Evolutionary conservation across 148 eudicot species (phyloP), one percentile per base, ranked within the genome.

Genomic region (Tetragonia tetragonoides): DNA sequence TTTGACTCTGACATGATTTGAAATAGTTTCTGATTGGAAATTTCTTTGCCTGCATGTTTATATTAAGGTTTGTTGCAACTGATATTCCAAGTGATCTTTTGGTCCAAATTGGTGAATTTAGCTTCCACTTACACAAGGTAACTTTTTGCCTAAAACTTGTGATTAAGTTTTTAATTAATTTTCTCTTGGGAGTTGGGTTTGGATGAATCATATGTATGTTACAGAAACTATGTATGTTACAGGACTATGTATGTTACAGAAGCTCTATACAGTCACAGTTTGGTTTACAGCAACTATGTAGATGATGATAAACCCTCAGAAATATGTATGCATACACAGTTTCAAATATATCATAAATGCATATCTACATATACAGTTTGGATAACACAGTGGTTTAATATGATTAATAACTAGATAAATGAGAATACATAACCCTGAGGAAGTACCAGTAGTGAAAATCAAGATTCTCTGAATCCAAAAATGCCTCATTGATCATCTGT

Each of bases 61-160:
- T 41, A 46, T 79, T 3, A 42, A 95, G 99, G 99, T 87, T 74
- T 86, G 99, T 95, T 78, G 81, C 90, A 63, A 92, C 93, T 87
- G 99, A 95, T 77, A 87, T 95, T 69, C 92, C 97, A 85, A 95
- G 99, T 89, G 99, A 95, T 76, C 83, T 93, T 44, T 60, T 88
- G 72, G 89, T 95, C 81, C 90, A 90, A 80, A 85, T 95, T 85
- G 92, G 87, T 80, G 97, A 93, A 83, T 68, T 86, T 66, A 89
- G 74, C 81, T 95, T 95, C 86, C 97, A 95, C 80, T 80, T 95
- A 70, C 99, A 93, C 80, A 95, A 93, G 99, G 99, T 95, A 83
- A 60, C 49, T 68, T 20, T 21, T 37, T 74, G 68, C 70, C 40
- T 70, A 6, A 8, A 71, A 71, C 61, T 71, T 51, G 37, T 69